Base-by-base conservation (phyloP, 495 filamentous ascomycete species). In the Daldinia vernicosa region DNA sequence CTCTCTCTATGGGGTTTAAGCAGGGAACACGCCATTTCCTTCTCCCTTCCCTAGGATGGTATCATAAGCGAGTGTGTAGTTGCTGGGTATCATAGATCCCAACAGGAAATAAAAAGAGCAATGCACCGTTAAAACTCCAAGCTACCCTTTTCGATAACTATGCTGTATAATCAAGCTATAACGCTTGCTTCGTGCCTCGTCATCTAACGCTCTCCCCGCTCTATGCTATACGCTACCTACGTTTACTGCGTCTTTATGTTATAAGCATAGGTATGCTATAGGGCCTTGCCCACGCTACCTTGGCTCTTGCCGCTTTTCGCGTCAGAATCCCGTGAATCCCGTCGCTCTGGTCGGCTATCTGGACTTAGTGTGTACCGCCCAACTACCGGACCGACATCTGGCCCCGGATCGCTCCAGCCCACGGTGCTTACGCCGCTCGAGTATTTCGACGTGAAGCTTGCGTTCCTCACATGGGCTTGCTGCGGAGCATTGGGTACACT, bases 401-500 rank as follows among this genome's bases (percentile, higher is more conserved):
- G 84, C 4, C 84, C 84, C 3, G 84, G 85, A 56, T 86, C 84
- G 52, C 80, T 83, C 84, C 84, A 88, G 35, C 74, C 79, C 61
- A 82, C 62, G 27, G 40, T 70, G 54, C 80, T 83, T 0, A 80
- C 74, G 17, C 83, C 82, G 68, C 80, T 82, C 57, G 79, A 80
- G 72, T 86, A 86, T 54, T 83, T 84, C 28, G 75, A 80, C 12
- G 78, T 77, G 65, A 79, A 81, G 70, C 81, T 83, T 35, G 79
- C 79, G 22, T 39, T 56, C 9, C 80, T 69, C 9, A 65, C 53
- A 33, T 76, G 76, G 0, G 75, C 69, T 9, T 56, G 67, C 7
- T 58, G 60, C 32, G 77, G 77, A 47, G 40, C 61, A 45, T 54
- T 40, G 2, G 72, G 63, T 19, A 77, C 14, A 7, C 64, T 64